phyloP scores from a whole-genome alignment of 2,329 filamentous ascomycete genomes.

The Cephalotrichum gorgonifer region DNA sequence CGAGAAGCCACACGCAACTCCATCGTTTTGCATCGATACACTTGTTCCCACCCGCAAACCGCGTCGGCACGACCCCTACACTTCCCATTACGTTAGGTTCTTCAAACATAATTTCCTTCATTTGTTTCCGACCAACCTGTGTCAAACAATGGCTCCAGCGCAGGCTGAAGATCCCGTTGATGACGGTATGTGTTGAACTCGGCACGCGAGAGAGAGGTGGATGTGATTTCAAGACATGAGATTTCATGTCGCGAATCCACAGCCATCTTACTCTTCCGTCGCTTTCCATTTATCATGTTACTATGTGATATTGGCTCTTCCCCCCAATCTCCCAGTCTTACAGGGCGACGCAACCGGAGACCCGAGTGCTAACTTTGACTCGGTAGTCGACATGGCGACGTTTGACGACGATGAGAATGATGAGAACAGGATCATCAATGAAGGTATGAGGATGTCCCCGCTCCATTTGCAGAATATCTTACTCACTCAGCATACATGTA shows the following conservation, averaged over 20 bases:
- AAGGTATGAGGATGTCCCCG: conserved; percentile 42
- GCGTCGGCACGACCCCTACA: neutral
- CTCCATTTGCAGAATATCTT: conserved; percentile 5
- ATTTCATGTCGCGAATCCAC: neutral
- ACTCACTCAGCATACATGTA: conserved; percentile 20
- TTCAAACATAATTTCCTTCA: neutral
- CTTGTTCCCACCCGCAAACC: neutral
- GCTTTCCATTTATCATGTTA: no score
- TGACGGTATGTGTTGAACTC: conserved; percentile 18
- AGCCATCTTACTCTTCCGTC: no score
- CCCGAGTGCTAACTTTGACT: neutral
- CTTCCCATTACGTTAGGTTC: neutral
- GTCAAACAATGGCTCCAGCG: conserved; percentile 21
- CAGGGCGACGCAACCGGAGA: no score
- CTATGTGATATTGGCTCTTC: no score
- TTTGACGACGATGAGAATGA: conserved; percentile 59
- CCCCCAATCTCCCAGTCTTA: neutral
- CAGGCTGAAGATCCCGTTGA: conserved; percentile 23
- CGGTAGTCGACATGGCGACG: conserved; percentile 22
- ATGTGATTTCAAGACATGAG: neutral
- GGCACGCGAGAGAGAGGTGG: neutral
- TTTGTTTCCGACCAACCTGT: neutral
- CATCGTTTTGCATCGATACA: neutral
- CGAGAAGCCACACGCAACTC: neutral
- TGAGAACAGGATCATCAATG: conserved; percentile 86